These are phyloP conservation scores for Termitomyces sp. DNA, from an alignment of 768 basidiomycete genomes.

Conservation along the genomic window DNA sequence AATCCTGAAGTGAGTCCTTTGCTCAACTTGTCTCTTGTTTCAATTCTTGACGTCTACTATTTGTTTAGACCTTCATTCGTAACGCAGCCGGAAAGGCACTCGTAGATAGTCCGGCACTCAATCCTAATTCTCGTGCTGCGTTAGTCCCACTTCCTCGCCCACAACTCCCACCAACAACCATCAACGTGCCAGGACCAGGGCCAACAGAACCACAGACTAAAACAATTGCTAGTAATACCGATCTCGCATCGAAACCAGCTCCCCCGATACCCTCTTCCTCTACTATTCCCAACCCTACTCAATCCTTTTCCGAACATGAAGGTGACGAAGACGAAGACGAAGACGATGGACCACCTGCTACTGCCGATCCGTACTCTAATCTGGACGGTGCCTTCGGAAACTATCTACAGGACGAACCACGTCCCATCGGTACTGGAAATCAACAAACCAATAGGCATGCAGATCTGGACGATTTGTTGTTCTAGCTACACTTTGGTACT, in stretches of 20 bases:
- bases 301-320: constrained; percentile 19
- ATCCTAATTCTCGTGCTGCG: constrained; percentile 69
- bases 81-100: constrained; percentile 81
- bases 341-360: constrained; percentile 32
- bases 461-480: constrained; percentile 65
- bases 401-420: constrained; percentile 69
- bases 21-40: neutral
- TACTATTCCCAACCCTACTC: neutral
- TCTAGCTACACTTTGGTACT: constrained; percentile 26
- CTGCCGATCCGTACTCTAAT: constrained; percentile 76
- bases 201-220: constrained; percentile 40
- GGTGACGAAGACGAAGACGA: constrained; percentile 29
- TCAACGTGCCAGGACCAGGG: constrained; percentile 60
- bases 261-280: constrained; percentile 24
- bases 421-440: constrained; percentile 44
- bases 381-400: constrained; percentile 72
- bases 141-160: constrained; percentile 56
- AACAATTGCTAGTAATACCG: constrained; percentile 17
- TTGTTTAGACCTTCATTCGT: constrained; percentile 81
- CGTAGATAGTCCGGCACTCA: constrained; percentile 84
- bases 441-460: constrained; percentile 30
- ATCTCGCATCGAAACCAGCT: constrained; percentile 24
- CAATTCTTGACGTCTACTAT: constrained; percentile 1
- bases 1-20: constrained; percentile 71
- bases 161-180: constrained; percentile 41